A percentile compares a stretch with the other conserved stretches of the same genome.
Evolutionary conservation across 371 early-diverging fungal species (phyloP).

Genomic region (Choanephora cucurbitarum): DNA sequence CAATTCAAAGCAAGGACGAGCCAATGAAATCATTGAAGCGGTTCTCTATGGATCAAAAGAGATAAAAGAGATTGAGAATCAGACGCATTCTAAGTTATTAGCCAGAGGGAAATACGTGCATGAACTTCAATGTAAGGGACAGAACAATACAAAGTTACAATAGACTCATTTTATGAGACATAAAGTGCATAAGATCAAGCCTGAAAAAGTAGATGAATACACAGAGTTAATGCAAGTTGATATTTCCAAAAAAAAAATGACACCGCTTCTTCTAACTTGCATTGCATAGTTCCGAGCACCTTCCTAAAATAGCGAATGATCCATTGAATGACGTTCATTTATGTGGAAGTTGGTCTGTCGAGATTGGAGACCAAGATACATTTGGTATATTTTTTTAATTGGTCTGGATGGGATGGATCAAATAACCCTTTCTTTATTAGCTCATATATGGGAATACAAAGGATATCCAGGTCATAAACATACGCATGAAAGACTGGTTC

Average conservation of each 20-base stretch:
- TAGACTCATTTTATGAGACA: too few species aligned
- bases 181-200: conserved; percentile 81
- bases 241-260: background rate
- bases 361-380: conserved; percentile 86
- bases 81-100: conserved; percentile 68
- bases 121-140: conserved; percentile 65
- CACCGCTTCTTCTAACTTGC: conserved; percentile 22
- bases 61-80: conserved; percentile 49
- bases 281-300: conserved; percentile 58
- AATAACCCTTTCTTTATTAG: conserved; percentile 25
- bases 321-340: conserved; percentile 74
- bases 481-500: conserved; percentile 51
- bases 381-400: conserved; percentile 68
- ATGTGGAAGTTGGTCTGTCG: conserved; percentile 87
- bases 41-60: conserved; percentile 67
- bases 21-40: conserved; percentile 54
- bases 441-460: conserved; percentile 94
- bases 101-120: conserved; percentile 90
- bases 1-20: conserved; percentile 15
- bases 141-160: too few species aligned
- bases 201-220: conserved; percentile 87
- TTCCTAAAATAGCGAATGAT: conserved; percentile 75
- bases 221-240: conserved; percentile 59
- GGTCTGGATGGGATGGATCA: too few species aligned
- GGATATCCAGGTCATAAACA: conserved; percentile 83